Evolutionary conservation across 305 asterid genomes (phyloP), one percentile per base, ranked within the genome.

Genomic region (Lippia alba): DNA sequence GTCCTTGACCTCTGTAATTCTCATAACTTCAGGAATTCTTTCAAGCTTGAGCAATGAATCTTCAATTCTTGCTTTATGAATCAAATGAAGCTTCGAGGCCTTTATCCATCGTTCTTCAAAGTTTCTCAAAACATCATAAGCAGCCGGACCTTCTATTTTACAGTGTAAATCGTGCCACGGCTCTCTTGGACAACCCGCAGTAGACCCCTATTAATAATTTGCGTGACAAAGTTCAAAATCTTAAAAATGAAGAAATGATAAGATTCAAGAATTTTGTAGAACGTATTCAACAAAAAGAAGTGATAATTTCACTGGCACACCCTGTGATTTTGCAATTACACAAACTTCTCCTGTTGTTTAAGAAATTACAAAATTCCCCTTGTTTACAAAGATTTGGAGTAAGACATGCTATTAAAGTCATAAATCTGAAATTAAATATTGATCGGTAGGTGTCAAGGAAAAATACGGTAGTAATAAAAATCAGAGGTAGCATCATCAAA

Each of bases 91-190:
- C 72, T 86, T 94, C 67, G 96, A 79, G 16, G 97, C 94, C 83
- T 65, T 89, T 33, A 74, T 14, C 97, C 99, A 94, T 16, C 99
- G 94, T 83, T 94, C 97, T 77, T 94, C 96, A 46, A 94, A 94
- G 81, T 94, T 94, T 41, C 75, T 84, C 60, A 94, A 77, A 75
- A 94, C 81, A 50, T 94, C 98, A 72, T 91, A 91, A 16, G 97
- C 96, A 57, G 97, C 97, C 49, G 91, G 92, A 56, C 98, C 98
- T 77, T 91, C 97, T 36, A 93, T 82, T 76, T 71, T 85, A 65
- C 96, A 71, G 66, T 92, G 98, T 61, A 92, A 80, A 83, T 93
- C 98, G 66, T 93, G 98, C 97, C 97, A 93, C 41, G 98, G 96
- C 78, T 93, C 98, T 77, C 98, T 86, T 53, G 97, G 98, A 78